Evolutionary conservation across 257 asterid genomes (phyloP).

Genomic region (Petrea volubilis): DNA sequence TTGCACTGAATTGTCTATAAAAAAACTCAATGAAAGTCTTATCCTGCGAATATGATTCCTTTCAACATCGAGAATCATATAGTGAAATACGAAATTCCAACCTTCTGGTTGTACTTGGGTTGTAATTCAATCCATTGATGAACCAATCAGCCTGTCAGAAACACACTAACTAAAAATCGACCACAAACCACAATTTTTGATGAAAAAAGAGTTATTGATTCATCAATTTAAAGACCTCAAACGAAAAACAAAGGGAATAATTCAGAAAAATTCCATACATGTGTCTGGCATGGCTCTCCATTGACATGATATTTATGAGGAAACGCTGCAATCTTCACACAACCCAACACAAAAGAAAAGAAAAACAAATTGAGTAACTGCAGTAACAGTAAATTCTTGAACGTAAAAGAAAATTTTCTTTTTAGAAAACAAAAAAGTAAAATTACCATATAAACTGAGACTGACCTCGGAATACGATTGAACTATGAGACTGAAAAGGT

Average conservation of each 20-base stretch:
- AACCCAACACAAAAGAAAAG: neutral
- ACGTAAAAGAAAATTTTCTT: no score
- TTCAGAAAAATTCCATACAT: conserved; percentile 46
- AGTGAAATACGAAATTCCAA: conserved; percentile 8
- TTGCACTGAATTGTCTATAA: neutral
- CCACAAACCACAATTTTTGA: neutral
- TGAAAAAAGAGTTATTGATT: neutral
- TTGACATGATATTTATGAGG: conserved; percentile 74
- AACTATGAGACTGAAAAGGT: conserved; percentile 46
- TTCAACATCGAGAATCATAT: neutral
- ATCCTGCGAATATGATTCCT: neutral
- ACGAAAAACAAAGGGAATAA: neutral
- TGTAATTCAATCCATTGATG: conserved; percentile 19
- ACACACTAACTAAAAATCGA: neutral
- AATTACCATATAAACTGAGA: neutral
- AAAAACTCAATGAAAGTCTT: neutral
- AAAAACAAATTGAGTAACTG: neutral
- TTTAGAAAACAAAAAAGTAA: neutral
- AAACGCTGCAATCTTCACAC: conserved; percentile 53
- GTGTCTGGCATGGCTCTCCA: conserved; percentile 70
- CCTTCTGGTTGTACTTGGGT: conserved; percentile 33
- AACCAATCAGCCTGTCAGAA: conserved; percentile 48
- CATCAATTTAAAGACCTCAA: neutral
- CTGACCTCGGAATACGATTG: conserved; percentile 76
- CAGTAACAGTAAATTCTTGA: neutral